Base-by-base conservation (phyloP, 23 red algal species). In the Chondrus crispus region DNA sequence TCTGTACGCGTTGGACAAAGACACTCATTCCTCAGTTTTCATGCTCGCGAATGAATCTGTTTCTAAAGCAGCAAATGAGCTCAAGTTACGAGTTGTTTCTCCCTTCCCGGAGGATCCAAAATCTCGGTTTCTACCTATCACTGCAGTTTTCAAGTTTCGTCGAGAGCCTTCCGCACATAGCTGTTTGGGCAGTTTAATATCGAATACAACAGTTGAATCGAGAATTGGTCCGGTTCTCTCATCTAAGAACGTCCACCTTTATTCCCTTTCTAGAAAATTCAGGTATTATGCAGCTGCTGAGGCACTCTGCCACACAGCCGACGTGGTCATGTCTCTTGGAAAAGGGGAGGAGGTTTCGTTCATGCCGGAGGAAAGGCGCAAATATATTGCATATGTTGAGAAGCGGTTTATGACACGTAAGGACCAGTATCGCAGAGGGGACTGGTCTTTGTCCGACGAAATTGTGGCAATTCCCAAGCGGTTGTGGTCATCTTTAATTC, bases 211-310 rank as follows among this genome's bases (percentile, higher is more conserved):
- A 14, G 50, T 55, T 20, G 45, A 81, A 32, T 81, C 40, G 11
- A 5, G 76, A 5, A 81, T 81, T 53, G 76, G 43, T 19, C 45
- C 76, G 9, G 76, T 81, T 14, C 45, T 81, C 14, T 42, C 76
- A 29, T 5, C 76, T 51, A 32, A 12, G 55, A 53, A 53, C 5
- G 46, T 81, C 9, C 14, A 81, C 12, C 14, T 81, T 6, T 81
- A 81, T 48, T 26, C 46, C 50, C 45, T 81, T 24, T 81, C 76
- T 5, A 51, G 76, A 33, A 81, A 81, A 81, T 12, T 81, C 4
- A 7, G 76, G 10, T 81, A 48, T 13, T 81, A 81, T 12, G 76
- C 40, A 53, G 7, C 37, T 16, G 7, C 49, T 5, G 5, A 11
- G 55, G 80, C 80, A 3, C 39, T 84, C 2, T 84, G 20, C 3